Percentiles rank a stretch among this genome's conserved stretches.
Conservation (phyloP, 2,329 filamentous ascomycete species). For the Didymella segeticola region DNA sequence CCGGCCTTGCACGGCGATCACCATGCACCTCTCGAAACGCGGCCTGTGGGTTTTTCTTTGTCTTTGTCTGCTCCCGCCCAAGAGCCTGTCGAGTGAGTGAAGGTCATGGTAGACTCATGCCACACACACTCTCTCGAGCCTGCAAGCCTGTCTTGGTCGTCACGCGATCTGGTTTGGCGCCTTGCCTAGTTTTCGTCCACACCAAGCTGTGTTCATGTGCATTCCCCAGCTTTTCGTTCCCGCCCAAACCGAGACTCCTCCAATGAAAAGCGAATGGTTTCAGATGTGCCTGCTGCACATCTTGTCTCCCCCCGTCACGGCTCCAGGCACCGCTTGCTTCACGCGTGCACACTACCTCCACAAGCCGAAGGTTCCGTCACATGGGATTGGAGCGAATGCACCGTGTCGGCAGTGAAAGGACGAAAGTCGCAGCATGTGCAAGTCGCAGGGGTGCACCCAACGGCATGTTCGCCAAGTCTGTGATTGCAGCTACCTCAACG, state of each 20-base stretch:
- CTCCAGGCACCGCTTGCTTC: neutral
- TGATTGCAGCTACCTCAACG: slow-evolving; percentile 11
- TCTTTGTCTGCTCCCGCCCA: slow-evolving; percentile 5
- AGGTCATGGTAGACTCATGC: neutral
- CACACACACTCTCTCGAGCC: too few relatives aligned
- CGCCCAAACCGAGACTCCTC: slow-evolving; percentile 5
- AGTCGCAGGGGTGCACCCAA: neutral
- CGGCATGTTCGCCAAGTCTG: slow-evolving; percentile 3
- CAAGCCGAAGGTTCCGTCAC: neutral
- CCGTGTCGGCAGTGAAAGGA: neutral
- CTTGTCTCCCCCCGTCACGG: neutral
- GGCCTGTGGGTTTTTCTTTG: too few relatives aligned
- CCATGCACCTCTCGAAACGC: slow-evolving; percentile 10
- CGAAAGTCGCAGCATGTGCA: slow-evolving; percentile 7
- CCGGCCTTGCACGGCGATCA: slow-evolving; percentile 18
- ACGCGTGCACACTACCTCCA: neutral
- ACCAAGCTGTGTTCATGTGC: slow-evolving; percentile 3
- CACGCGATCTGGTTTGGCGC: neutral
- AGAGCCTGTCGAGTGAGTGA: neutral
- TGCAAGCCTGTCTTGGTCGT: neutral
- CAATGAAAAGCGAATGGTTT: neutral
- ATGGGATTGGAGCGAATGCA: slow-evolving; percentile 2
- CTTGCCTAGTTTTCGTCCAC: neutral
- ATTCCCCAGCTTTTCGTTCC: slow-evolving; percentile 6
- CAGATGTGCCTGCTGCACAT: slow-evolving; percentile 4